A percentile compares a stretch with the other conserved stretches of the same genome.
Evolutionary conservation across 441 rosid genomes (phyloP).

Genomic region (Syzygium syzygioides): DNA sequence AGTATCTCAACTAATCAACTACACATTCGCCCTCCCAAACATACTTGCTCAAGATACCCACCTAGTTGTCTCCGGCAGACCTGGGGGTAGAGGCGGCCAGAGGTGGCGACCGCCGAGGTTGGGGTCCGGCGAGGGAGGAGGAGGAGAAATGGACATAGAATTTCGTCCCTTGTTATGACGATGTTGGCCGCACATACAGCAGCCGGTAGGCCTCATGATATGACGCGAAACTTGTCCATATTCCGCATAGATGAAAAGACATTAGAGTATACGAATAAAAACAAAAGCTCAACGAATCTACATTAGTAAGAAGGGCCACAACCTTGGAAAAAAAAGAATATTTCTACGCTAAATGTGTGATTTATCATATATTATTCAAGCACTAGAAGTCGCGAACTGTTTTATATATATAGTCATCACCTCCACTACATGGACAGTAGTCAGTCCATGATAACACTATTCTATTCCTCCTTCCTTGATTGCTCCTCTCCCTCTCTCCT

Average conservation of each 20-base stretch:
- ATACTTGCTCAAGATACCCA: neutral
- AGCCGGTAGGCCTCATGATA: neutral
- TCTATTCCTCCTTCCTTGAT: constrained; percentile 5
- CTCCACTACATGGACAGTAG: constrained; percentile 9
- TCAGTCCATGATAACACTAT: constrained; percentile 32
- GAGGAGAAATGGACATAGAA: neutral
- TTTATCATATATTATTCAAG: constrained; percentile 3
- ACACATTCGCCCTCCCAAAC: neutral
- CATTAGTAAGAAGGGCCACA: constrained; percentile 1
- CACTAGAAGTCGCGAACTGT: constrained; percentile 6
- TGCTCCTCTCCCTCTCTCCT: constrained; percentile 1
- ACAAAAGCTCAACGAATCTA: constrained; percentile 15
- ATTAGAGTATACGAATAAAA: neutral
- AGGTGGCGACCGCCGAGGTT: neutral
- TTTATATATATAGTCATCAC: constrained; percentile 16
- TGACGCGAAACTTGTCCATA: neutral
- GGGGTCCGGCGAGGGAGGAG: neutral
- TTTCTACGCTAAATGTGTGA: neutral
- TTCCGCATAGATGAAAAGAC: neutral
- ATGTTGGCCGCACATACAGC: neutral
- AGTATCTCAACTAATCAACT: neutral
- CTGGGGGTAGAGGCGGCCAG: neutral
- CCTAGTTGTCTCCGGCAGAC: neutral
- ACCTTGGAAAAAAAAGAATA: neutral
- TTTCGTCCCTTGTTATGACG: neutral